A percentile compares a stretch with the other conserved stretches of the same genome.
phyloP scores from a whole-genome alignment of 1,284 basidiomycete genomes.

The Ceratobasidium sp. region DNA sequence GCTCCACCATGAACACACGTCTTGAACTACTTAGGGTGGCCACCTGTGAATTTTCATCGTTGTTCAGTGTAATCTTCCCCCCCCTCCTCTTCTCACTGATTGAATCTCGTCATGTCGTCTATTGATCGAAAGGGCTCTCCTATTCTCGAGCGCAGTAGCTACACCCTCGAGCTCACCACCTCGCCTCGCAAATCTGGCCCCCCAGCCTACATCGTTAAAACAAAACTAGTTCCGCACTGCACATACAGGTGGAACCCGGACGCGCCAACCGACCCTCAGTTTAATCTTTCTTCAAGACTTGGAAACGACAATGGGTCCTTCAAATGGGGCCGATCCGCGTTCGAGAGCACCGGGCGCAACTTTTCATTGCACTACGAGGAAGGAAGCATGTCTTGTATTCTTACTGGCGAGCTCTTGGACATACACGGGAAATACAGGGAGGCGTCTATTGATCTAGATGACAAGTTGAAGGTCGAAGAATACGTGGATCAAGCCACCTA shows the following conservation, averaged over 20 bases:
- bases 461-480: slow-evolving; percentile 13
- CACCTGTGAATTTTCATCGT: no score
- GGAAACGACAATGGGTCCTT: slow-evolving; percentile 30
- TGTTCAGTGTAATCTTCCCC: not conserved
- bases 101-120: slow-evolving; percentile 2
- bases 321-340: slow-evolving; percentile 17
- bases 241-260: slow-evolving; percentile 25
- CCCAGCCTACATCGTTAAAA: not conserved
- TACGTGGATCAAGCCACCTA: slow-evolving; percentile 11
- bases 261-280: slow-evolving; percentile 3
- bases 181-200: not conserved
- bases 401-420: not conserved
- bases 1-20: no score
- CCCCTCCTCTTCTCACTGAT: not conserved
- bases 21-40: no score
- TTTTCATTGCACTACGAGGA: slow-evolving; percentile 14
- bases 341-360: not conserved
- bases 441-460: slow-evolving; percentile 7
- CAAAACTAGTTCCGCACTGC: not conserved
- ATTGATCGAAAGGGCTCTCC: slow-evolving; percentile 1
- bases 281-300: slow-evolving; percentile 26
- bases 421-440: not conserved
- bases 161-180: slow-evolving; percentile 8
- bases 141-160: slow-evolving; percentile 13
- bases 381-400: not conserved